These are phyloP conservation scores for Calonectria hawksworthii DNA, from an alignment of 2,329 filamentous ascomycete genomes.

Conservation along the genomic window DNA sequence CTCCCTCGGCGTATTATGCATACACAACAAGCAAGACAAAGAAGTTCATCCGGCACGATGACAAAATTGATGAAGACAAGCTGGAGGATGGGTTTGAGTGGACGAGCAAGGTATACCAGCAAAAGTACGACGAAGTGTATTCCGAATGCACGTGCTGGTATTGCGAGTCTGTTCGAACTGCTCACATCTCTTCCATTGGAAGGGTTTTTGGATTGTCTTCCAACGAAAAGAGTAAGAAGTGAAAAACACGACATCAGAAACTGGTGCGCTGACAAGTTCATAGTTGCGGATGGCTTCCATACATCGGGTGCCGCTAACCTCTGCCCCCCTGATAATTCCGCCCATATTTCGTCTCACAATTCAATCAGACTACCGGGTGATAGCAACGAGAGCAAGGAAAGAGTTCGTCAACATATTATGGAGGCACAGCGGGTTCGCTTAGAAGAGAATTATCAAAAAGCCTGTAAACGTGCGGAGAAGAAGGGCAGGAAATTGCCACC, in stretches of 20 bases:
- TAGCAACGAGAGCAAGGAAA: slow-evolving; percentile 17
- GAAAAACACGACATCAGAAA: not conserved
- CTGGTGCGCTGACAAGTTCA: not conserved
- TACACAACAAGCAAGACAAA: slow-evolving; percentile 63
- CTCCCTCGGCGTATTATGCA: slow-evolving; percentile 71
- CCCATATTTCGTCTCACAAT: slow-evolving; percentile 82
- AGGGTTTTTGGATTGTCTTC: slow-evolving; percentile 61
- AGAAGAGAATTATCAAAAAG: slow-evolving; percentile 70
- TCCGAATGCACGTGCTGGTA: slow-evolving; percentile 88
- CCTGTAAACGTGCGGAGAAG: slow-evolving; percentile 62
- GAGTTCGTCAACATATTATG: slow-evolving; percentile 31
- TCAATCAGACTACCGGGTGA: slow-evolving; percentile 60
- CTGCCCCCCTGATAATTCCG: slow-evolving; percentile 69
- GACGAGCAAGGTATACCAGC: slow-evolving; percentile 80
- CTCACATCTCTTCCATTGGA: slow-evolving; percentile 63
- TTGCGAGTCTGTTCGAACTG: slow-evolving; percentile 71
- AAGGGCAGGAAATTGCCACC: slow-evolving; percentile 64
- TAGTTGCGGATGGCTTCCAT: slow-evolving; percentile 59
- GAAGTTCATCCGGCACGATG: slow-evolving; percentile 84
- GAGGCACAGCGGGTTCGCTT: slow-evolving; percentile 49
- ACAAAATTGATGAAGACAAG: slow-evolving; percentile 80
- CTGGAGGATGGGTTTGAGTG: slow-evolving; percentile 78
- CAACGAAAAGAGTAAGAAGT: slow-evolving; percentile 57
- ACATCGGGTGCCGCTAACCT: slow-evolving; percentile 61
- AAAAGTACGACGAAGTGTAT: slow-evolving; percentile 75